Base-by-base conservation (phyloP, 179 eudicot species). In the Spinacia oleracea region DNA sequence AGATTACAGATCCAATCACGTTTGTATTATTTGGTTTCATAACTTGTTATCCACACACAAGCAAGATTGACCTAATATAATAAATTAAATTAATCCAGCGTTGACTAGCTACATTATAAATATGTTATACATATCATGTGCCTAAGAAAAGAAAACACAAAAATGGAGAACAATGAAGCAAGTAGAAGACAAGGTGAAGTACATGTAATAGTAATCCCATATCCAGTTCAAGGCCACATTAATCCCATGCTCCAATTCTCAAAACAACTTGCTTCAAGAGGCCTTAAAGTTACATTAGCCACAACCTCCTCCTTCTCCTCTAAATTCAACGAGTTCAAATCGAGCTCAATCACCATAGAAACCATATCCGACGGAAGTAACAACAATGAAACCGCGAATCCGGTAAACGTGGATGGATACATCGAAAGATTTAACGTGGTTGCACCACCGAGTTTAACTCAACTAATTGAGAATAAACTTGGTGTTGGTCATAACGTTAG, bases 191-290 rank as follows among this genome's bases (percentile, higher is more conserved):
- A n/a, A n/a, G 15, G 64, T 67, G 68, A 42, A 29, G 58, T 67
- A 1, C 75, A 82, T 59, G 82, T 78, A 4, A 78, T 82, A 46
- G 82, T 82, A 9, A n/a, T 82, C 67, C 82, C 85, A 23, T 78
- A 46, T n/a, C 81, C 79, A 14, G 62, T 79, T 16, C 85, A 79
- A 83, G 85, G 85, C 16, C 85, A 83, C 70, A 79, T 79, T 3
- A 83, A 83, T 35, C 85, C 85, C 40, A 83, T 83, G 82, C 80
- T 83, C 53, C 85, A 83, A 83, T 83, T 83, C 29, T 79, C 85
- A 0, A 83, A 83, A 38, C 82, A 79, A 79, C 77, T 83, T 18
- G 74, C 70, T 60, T 83, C 82, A 70, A 79, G 82, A 79, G 82
- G 80, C 43, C 82, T 83, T 42, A 51, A 45, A 42, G 74, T 83